A percentile compares a stretch with the other conserved stretches of the same genome.
Evolutionary conservation across 2,329 filamentous ascomycete genomes (phyloP).

Genomic region (Fusarium cyanostomum): DNA sequence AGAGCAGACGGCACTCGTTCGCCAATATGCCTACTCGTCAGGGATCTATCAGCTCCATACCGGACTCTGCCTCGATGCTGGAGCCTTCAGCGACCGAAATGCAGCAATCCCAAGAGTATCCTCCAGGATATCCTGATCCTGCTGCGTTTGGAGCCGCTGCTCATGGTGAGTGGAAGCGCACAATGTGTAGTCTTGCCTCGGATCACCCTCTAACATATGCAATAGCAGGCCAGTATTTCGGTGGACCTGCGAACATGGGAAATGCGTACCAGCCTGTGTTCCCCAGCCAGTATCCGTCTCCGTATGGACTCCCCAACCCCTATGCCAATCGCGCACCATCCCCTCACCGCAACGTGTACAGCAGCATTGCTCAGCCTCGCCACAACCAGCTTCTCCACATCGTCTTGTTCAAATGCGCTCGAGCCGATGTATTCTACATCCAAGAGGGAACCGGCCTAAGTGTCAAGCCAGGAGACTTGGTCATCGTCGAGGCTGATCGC

Average conservation of each 20-base stretch:
- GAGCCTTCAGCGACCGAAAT: slow-evolving; percentile 58
- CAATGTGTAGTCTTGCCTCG: not conserved
- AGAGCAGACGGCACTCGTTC: slow-evolving; percentile 84
- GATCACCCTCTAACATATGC: slow-evolving; percentile 3
- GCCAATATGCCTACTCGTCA: slow-evolving; percentile 74
- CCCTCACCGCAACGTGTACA: slow-evolving; percentile 70
- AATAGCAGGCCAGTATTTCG: slow-evolving; percentile 40
- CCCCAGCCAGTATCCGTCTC: slow-evolving; percentile 55
- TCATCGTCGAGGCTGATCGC: slow-evolving; percentile 97
- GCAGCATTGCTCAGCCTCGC: slow-evolving; percentile 66
- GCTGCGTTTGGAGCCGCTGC: slow-evolving; percentile 50
- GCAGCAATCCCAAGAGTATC: slow-evolving; percentile 55
- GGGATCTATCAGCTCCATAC: slow-evolving; percentile 69
- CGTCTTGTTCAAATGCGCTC: slow-evolving; percentile 94
- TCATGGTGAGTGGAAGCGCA: slow-evolving; percentile 50
- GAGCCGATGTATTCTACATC: slow-evolving; percentile 96
- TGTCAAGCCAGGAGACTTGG: slow-evolving; percentile 89
- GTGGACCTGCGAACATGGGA: slow-evolving; percentile 38
- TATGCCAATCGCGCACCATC: slow-evolving; percentile 65
- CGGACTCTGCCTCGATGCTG: slow-evolving; percentile 59
- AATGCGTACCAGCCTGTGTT: slow-evolving; percentile 43
- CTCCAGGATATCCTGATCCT: slow-evolving; percentile 52
- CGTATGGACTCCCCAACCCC: slow-evolving; percentile 56
- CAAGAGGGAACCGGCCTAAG: slow-evolving; percentile 94
- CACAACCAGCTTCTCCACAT: slow-evolving; percentile 82